Evolutionary conservation across 1,284 basidiomycete species (phyloP).

Genomic region (Apiotrichum gracile): DNA sequence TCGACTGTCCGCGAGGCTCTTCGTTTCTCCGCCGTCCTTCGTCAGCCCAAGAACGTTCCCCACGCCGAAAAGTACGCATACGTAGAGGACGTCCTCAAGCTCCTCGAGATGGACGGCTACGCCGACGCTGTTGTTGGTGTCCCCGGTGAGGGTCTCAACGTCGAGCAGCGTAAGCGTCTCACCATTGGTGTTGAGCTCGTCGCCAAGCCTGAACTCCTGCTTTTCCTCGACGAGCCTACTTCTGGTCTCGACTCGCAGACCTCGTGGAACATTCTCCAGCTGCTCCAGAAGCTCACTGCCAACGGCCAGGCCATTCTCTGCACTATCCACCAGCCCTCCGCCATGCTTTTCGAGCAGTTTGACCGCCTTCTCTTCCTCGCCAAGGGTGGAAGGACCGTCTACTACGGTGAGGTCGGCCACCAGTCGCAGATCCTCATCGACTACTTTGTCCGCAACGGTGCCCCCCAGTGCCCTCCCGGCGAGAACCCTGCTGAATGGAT

Average conservation of each 20-base stretch:
- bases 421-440: constrained; percentile 46
- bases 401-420: constrained; percentile 23
- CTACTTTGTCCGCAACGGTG: constrained; percentile 21
- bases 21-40: constrained; percentile 70
- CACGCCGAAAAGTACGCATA: constrained; percentile 47
- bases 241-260: constrained; percentile 26
- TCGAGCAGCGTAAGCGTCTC: constrained; percentile 41
- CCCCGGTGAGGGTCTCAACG: constrained; percentile 46
- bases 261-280: constrained; percentile 20
- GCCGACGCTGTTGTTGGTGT: constrained; percentile 42
- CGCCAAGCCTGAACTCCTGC: constrained; percentile 40
- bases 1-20: constrained; percentile 77
- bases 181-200: constrained; percentile 65
- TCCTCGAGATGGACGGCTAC: constrained; percentile 22
- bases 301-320: constrained; percentile 67
- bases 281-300: constrained; percentile 26
- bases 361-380: constrained; percentile 41
- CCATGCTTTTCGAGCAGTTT: constrained; percentile 43
- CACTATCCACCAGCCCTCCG: constrained; percentile 49
- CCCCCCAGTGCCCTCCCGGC: constrained; percentile 15
- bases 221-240: constrained; percentile 49
- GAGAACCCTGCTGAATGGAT: constrained; percentile 36
- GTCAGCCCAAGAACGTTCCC: constrained; percentile 65
- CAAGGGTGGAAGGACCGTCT: constrained; percentile 43
- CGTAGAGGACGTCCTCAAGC: constrained; percentile 36